Conservation (phyloP, 768 basidiomycete species). For the Boletus insuetus region DNA sequence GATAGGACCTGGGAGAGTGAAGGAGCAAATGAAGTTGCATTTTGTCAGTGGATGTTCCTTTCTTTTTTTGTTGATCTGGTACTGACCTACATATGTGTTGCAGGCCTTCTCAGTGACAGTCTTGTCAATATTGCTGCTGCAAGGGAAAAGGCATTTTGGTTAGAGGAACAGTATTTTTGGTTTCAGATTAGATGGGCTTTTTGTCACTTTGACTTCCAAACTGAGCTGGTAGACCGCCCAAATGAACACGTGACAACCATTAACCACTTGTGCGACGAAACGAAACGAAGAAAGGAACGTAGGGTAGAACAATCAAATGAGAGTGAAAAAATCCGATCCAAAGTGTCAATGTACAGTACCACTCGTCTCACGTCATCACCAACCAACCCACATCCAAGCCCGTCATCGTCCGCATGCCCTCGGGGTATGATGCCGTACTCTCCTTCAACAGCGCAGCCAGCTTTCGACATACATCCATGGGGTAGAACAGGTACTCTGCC, state of each 20-base stretch:
- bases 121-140: too few relatives aligned
- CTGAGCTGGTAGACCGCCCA: not conserved
- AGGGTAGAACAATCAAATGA: not conserved
- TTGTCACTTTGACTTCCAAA: slow-evolving; percentile 15
- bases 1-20: too few relatives aligned
- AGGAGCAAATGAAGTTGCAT: too few relatives aligned
- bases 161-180: too few relatives aligned
- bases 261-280: not conserved
- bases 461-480: slow-evolving; percentile 70
- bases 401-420: slow-evolving; percentile 73
- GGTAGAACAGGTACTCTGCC: slow-evolving; percentile 86
- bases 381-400: slow-evolving; percentile 84
- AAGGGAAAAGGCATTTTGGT: too few relatives aligned
- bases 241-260: slow-evolving; percentile 9
- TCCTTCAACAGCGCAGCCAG: slow-evolving; percentile 69
- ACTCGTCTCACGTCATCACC: slow-evolving; percentile 12
- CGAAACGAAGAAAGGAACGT: not conserved
- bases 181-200: too few relatives aligned
- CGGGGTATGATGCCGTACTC: slow-evolving; percentile 75
- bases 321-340: not conserved
- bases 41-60: too few relatives aligned
- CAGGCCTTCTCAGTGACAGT: too few relatives aligned
- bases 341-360: not conserved
- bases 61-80: too few relatives aligned
- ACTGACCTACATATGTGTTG: too few relatives aligned